phyloP scores from a whole-genome alignment of 306 rosid species.

The Lathyrus tuberosus region DNA sequence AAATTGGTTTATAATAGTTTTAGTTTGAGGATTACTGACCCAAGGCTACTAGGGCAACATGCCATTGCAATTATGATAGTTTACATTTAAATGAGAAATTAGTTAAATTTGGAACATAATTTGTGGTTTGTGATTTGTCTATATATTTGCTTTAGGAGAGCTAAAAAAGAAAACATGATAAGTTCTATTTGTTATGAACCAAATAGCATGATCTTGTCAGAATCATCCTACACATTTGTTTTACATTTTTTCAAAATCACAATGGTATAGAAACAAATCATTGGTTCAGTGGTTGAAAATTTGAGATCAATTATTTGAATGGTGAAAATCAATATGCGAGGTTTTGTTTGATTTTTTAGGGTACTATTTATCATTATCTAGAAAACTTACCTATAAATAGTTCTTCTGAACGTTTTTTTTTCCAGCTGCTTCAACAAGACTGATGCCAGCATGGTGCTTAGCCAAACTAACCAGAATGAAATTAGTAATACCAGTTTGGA shows the following conservation, averaged over 20 bases:
- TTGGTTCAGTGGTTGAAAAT: neutral
- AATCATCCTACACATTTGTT: neutral
- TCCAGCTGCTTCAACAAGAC: slow-evolving; percentile 1
- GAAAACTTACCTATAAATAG: neutral
- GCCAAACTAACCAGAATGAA: neutral
- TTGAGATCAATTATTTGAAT: neutral
- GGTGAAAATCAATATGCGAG: neutral
- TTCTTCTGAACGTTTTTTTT: neutral
- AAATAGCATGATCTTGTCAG: neutral
- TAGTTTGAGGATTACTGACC: neutral
- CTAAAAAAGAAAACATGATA: neutral
- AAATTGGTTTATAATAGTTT: slow-evolving; percentile 7
- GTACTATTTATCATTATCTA: neutral
- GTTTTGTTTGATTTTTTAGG: neutral
- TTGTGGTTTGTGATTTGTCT: neutral
- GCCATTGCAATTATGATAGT: neutral
- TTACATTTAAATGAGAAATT: slow-evolving; percentile 5
- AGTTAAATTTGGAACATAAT: neutral
- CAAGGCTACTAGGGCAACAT: neutral
- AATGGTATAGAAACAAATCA: neutral
- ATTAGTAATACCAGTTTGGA: neutral
- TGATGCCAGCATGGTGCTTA: neutral
- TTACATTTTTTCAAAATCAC: slow-evolving; percentile 22
- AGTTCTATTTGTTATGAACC: neutral
- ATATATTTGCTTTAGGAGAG: slow-evolving; percentile 2